Conservation (phyloP, 257 asterid species). For the Fraxinus excelsior region DNA sequence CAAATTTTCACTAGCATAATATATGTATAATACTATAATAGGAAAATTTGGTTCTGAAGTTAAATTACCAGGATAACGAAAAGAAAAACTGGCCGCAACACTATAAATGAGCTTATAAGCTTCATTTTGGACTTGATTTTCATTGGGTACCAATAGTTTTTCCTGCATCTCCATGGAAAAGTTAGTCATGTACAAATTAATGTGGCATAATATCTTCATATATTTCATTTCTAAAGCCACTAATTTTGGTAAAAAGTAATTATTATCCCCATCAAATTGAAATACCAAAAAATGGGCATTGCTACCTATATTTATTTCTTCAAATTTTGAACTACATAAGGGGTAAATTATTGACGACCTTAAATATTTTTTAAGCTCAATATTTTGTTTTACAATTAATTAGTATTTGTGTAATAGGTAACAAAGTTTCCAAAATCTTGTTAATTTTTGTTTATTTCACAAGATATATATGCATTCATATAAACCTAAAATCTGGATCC, state of each 20-base stretch:
- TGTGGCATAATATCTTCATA: not conserved
- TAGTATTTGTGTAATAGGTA: not conserved
- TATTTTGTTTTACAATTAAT: not conserved
- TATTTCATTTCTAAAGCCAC: not conserved
- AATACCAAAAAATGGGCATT: too few relatives aligned
- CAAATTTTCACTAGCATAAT: not conserved
- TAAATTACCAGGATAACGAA: conserved; percentile 39
- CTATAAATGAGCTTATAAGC: conserved; percentile 32
- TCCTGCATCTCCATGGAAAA: conserved; percentile 12
- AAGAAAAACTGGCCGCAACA: conserved; percentile 41
- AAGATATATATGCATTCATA: too few relatives aligned
- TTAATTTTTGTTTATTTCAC: too few relatives aligned
- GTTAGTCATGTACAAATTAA: not conserved
- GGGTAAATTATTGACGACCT: too few relatives aligned
- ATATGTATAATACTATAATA: not conserved
- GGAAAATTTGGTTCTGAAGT: not conserved
- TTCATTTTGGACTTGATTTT: conserved; percentile 29
- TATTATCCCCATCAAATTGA: too few relatives aligned
- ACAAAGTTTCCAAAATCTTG: not conserved
- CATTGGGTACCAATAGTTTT: not conserved
- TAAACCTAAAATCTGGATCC: too few relatives aligned
- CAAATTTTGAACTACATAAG: too few relatives aligned
- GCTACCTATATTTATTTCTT: not conserved
- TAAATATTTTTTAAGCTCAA: not conserved
- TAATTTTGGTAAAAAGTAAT: too few relatives aligned